Conservation (phyloP, 257 asterid species). For the Penstemon newberryi region DNA sequence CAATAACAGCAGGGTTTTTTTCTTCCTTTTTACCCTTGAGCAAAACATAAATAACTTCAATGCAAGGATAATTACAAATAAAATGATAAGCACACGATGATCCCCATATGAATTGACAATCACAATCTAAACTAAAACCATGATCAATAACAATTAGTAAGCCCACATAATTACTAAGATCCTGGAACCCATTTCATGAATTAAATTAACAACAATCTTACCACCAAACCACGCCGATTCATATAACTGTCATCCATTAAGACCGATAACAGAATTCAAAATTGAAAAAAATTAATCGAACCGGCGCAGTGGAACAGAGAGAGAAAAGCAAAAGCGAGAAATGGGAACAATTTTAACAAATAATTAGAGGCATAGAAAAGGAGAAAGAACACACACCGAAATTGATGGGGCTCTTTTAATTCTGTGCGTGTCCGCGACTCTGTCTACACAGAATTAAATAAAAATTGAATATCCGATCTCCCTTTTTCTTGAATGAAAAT, state of each 20-base stretch:
- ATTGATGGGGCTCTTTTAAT: conserved; percentile 46
- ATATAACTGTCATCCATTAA: conserved; percentile 32
- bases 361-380: conserved; percentile 28
- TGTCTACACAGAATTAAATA: conserved; percentile 37
- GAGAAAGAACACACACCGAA: conserved; percentile 46
- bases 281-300: neutral
- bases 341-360: neutral
- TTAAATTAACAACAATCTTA: conserved; percentile 27
- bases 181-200: conserved; percentile 16
- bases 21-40: neutral
- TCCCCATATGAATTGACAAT: neutral
- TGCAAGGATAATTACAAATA: neutral
- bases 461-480: conserved; percentile 8
- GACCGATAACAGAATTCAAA: conserved; percentile 4
- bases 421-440: conserved; percentile 44
- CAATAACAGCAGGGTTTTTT: no score
- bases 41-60: neutral
- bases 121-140: neutral
- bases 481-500: conserved; percentile 15
- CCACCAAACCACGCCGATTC: conserved; percentile 37
- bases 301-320: conserved; percentile 16
- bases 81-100: neutral
- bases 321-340: conserved; percentile 24
- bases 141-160: neutral
- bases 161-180: conserved; percentile 4